Conservation (phyloP, 192 early-diverging fungal genomes). For the Entomortierella beljakovae region DNA sequence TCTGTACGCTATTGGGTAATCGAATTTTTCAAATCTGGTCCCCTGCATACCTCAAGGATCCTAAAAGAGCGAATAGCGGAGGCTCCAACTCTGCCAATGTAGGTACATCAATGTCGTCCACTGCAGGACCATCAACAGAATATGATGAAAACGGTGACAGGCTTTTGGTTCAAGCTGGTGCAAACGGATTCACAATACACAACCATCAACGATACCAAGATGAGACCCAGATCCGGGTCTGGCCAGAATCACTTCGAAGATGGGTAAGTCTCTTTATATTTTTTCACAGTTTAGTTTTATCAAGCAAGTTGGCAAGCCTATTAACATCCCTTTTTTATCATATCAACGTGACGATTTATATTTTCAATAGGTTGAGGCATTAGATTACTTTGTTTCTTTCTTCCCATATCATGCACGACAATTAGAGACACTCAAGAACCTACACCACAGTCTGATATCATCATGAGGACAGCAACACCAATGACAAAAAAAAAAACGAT, state of each 20-base stretch:
- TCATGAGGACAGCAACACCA: too few relatives aligned
- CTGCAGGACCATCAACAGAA: not conserved
- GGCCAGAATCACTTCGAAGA: conserved; percentile 61
- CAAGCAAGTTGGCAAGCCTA: too few relatives aligned
- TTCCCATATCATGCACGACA: conserved; percentile 60
- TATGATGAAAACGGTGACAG: conserved; percentile 7
- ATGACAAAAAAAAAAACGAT: too few relatives aligned
- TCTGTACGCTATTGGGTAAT: conserved; percentile 64
- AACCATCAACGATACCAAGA: conserved; percentile 10
- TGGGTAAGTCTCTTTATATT: conserved; percentile 55
- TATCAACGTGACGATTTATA: conserved; percentile 1
- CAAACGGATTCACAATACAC: conserved; percentile 28
- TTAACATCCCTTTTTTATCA: too few relatives aligned
- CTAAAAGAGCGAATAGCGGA: conserved; percentile 1
- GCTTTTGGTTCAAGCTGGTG: conserved; percentile 16
- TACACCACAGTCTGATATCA: conserved; percentile 57
- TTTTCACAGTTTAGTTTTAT: too few relatives aligned
- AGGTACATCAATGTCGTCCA: not conserved
- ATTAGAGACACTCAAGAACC: conserved; percentile 53
- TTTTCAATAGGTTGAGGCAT: conserved; percentile 59
- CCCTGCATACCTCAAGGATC: conserved; percentile 53
- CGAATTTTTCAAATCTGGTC: conserved; percentile 65
- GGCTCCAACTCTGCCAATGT: not conserved
- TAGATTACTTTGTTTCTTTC: conserved; percentile 66
- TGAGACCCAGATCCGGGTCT: conserved; percentile 43